phyloP scores from a whole-genome alignment of 257 asterid species.

The Scutellaria baicalensis region DNA sequence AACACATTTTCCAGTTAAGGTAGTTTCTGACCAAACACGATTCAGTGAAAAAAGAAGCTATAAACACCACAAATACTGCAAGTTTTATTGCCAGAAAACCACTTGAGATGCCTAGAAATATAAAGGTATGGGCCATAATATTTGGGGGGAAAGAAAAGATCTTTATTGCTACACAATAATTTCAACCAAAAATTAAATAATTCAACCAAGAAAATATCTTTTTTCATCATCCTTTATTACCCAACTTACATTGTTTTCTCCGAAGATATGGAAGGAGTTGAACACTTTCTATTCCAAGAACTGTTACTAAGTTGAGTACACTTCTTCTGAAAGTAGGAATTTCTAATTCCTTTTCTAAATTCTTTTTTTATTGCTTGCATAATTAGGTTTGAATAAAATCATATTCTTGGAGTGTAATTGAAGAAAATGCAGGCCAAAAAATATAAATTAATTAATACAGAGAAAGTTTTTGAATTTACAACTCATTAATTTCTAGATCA shows the following conservation, averaged over 20 bases:
- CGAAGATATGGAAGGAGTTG: background rate
- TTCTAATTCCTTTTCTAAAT: background rate
- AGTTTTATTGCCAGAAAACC: background rate
- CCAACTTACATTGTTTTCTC: background rate
- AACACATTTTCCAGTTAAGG: too few species aligned
- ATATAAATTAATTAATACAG: too few species aligned
- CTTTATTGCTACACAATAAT: conserved; percentile 15
- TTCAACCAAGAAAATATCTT: background rate
- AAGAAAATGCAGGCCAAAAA: conserved; percentile 16
- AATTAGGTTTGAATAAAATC: background rate
- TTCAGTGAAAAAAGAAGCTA: too few species aligned
- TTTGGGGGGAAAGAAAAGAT: background rate
- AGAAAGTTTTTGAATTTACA: too few species aligned
- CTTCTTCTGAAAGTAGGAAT: background rate
- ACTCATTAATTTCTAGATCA: background rate
- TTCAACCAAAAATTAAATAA: background rate
- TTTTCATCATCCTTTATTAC: background rate
- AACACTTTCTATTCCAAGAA: conserved; percentile 9
- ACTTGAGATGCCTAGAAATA: background rate
- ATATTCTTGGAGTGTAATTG: conserved; percentile 27
- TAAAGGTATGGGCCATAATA: background rate
- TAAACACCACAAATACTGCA: background rate
- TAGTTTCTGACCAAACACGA: too few species aligned
- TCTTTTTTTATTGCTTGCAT: background rate
- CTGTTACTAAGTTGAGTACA: background rate